phyloP scores from a whole-genome alignment of 2,329 filamentous ascomycete genomes.

The Lasiodiplodia hormozganensis region DNA sequence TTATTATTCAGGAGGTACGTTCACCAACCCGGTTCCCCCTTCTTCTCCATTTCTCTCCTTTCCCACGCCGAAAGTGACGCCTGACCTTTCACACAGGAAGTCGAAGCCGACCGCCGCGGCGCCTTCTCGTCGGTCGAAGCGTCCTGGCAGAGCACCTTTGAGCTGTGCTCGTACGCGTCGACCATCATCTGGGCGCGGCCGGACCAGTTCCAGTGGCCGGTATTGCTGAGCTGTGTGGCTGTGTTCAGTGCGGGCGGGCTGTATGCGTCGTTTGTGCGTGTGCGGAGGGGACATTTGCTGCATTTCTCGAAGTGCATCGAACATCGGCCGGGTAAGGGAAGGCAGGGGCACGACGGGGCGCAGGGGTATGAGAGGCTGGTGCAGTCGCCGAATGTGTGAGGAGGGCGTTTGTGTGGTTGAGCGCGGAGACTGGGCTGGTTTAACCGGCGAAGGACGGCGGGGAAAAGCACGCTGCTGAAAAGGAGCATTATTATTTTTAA shows the following conservation, averaged over 20 bases:
- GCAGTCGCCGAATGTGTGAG: neutral
- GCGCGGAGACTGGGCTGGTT: no score
- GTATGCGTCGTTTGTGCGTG: constrained; percentile 65
- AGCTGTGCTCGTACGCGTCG: constrained; percentile 69
- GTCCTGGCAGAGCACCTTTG: constrained; percentile 72
- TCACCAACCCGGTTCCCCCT: no score
- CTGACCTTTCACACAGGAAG: no score
- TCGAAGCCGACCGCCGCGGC: constrained; percentile 58
- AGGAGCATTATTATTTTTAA: no score
- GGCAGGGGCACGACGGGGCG: neutral
- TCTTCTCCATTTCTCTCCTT: no score
- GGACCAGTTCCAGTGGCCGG: constrained; percentile 69
- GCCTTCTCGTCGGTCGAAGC: constrained; percentile 73
- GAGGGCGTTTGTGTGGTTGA: no score
- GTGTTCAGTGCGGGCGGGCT: constrained; percentile 62
- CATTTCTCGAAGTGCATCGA: constrained; percentile 47
- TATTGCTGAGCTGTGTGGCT: constrained; percentile 44
- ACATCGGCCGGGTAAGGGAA: neutral
- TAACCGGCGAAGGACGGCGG: no score
- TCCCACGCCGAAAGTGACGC: no score
- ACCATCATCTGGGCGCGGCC: constrained; percentile 71
- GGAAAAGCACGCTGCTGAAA: no score
- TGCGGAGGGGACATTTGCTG: constrained; percentile 66
- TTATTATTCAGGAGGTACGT: constrained; percentile 53
- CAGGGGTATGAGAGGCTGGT: neutral